Conservation (phyloP, 108 stramenopile genomes). For the Discostella pseudostelligera region DNA sequence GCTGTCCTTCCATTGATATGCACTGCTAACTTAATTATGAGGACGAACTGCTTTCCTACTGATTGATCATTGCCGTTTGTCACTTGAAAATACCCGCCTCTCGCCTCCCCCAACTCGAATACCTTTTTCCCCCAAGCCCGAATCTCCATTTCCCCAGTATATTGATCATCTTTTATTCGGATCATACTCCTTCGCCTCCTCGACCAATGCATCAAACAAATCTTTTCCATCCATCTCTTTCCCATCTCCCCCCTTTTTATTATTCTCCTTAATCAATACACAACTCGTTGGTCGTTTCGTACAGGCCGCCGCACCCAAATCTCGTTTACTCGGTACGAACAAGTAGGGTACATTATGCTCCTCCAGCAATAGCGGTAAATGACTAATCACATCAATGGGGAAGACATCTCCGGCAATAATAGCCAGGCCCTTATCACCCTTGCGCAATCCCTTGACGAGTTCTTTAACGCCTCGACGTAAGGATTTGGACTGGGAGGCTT, state of each 20-base stretch:
- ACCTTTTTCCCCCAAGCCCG: no score
- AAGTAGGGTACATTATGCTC: constrained; percentile 94
- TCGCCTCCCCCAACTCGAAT: no score
- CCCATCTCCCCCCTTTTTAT: constrained; percentile 46
- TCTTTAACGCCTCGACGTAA: constrained; percentile 97
- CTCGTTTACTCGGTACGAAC: constrained; percentile 96
- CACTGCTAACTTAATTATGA: no score
- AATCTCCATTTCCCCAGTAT: no score
- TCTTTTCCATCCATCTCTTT: constrained; percentile 83
- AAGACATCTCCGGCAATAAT: constrained; percentile 98
- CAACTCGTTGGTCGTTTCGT: constrained; percentile 98
- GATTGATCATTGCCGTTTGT: no score
- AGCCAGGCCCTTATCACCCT: constrained; percentile 92
- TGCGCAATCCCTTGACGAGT: constrained; percentile 96
- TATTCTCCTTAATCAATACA: constrained; percentile 80
- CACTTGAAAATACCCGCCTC: no score
- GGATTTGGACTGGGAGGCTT: constrained; percentile 83
- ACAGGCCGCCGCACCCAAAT: constrained; percentile 94
- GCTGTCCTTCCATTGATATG: no score
- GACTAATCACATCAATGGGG: constrained; percentile 95
- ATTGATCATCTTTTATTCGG: constrained; percentile 40
- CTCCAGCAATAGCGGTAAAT: constrained; percentile 93
- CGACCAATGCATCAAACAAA: constrained; percentile 80
- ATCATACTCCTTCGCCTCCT: constrained; percentile 85
- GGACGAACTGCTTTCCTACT: no score